Conservation (phyloP, 495 filamentous ascomycete species). For the Platismatia glauca region DNA sequence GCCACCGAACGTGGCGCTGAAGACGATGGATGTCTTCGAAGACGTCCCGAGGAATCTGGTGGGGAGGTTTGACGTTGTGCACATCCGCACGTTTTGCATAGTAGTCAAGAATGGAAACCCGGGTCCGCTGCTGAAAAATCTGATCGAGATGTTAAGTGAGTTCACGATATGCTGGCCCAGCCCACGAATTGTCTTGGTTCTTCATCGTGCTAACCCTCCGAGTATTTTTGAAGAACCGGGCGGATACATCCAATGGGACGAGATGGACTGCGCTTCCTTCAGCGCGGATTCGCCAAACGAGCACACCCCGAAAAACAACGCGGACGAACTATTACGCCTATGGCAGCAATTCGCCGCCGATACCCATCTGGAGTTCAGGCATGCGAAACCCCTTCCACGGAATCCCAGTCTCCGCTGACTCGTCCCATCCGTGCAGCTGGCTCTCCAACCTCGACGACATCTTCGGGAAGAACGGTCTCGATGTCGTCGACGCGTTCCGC, state of each 20-base stretch:
- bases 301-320: background rate
- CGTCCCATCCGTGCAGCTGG: background rate
- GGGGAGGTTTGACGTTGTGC: slow-evolving; percentile 22
- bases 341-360: background rate
- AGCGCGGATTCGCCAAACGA: background rate
- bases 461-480: background rate
- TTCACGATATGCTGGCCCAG: background rate
- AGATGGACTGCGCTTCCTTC: background rate
- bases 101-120: slow-evolving; percentile 18
- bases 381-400: background rate
- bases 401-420: too few species aligned
- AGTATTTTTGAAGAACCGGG: slow-evolving; percentile 1
- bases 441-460: background rate
- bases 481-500: background rate
- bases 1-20: slow-evolving; percentile 17
- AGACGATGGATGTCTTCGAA: slow-evolving; percentile 15
- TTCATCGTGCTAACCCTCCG: background rate
- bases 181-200: background rate
- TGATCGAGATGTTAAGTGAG: slow-evolving; percentile 18
- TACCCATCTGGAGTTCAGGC: background rate
- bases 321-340: background rate
- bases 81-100: slow-evolving; percentile 15
- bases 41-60: slow-evolving; percentile 17
- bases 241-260: slow-evolving; percentile 10
- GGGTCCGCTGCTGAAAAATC: slow-evolving; percentile 14